Evolutionary conservation across 768 basidiomycete species (phyloP).

Genomic region (Boletus insuetus): DNA sequence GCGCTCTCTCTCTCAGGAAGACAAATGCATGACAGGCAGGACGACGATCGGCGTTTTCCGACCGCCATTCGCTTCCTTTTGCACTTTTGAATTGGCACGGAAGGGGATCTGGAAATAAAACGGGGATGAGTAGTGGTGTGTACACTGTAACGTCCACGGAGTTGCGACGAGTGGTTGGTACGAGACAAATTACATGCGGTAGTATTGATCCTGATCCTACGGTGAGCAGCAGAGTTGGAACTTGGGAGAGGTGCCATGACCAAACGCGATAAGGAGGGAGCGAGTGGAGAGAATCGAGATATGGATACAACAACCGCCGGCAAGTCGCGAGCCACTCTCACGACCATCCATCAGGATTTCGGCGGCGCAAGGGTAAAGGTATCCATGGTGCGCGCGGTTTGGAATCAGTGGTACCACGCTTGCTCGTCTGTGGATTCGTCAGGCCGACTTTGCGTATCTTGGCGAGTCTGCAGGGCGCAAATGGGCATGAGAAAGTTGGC

Average conservation of each 20-base stretch:
- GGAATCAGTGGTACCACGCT: constrained; percentile 8
- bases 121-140: constrained; percentile 1
- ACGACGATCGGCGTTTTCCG: constrained; percentile 2
- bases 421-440: constrained; percentile 26
- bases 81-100: neutral
- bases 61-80: neutral
- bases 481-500: constrained; percentile 2
- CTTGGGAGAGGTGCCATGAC: neutral
- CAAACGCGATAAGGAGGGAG: constrained; percentile 11
- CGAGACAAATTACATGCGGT: constrained; percentile 1
- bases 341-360: constrained; percentile 40
- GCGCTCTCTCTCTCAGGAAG: neutral
- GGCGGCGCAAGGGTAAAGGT: constrained; percentile 39
- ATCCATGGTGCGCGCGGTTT: constrained; percentile 31
- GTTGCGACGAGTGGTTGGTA: constrained; percentile 8
- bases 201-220: constrained; percentile 20
- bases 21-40: neutral
- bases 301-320: neutral
- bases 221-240: neutral
- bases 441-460: constrained; percentile 47
- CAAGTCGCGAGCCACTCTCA: constrained; percentile 21
- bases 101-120: constrained; percentile 9
- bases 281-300: neutral
- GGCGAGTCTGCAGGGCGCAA: constrained; percentile 33
- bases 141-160: constrained; percentile 15